These are phyloP conservation scores for Sisymbrium altissimum DNA, from an alignment of 345 rosid species.

Conservation along the genomic window DNA sequence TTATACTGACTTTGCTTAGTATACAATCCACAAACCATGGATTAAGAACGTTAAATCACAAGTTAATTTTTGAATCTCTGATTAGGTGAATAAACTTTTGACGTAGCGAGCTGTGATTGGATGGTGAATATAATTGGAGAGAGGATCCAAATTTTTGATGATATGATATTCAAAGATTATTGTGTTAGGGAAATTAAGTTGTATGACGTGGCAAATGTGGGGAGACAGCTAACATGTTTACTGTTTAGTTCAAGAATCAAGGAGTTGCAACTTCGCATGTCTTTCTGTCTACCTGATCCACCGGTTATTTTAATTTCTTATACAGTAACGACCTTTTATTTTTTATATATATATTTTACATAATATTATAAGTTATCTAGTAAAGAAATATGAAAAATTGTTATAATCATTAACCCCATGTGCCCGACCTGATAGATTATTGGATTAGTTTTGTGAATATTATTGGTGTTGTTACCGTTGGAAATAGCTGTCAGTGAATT, in stretches of 20 bases:
- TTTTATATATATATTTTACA: neutral
- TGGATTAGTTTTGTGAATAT: neutral
- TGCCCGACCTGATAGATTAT: constrained; percentile 2
- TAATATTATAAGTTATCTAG: neutral
- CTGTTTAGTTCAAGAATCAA: constrained; percentile 21
- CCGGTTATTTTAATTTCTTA: neutral
- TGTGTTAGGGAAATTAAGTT: constrained; percentile 10
- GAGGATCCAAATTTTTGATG: constrained; percentile 10
- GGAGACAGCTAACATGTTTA: constrained; percentile 27
- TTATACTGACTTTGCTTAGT: neutral
- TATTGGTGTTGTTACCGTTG: constrained; percentile 27
- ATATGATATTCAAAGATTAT: neutral
- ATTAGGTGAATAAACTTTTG: constrained; percentile 1
- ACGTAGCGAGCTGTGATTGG: constrained; percentile 19
- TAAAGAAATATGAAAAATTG: neutral
- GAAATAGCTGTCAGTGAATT: constrained; percentile 33
- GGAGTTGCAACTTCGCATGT: constrained; percentile 33
- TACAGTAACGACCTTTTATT: neutral
- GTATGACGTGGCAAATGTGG: constrained; percentile 11
- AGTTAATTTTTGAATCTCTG: neutral
- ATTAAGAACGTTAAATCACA: neutral
- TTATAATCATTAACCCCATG: constrained; percentile 24
- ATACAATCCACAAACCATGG: neutral
- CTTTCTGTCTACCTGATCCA: constrained; percentile 31
- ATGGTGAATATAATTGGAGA: constrained; percentile 22